phyloP scores from a whole-genome alignment of 306 rosid genomes.

The Cicer cuneatum region DNA sequence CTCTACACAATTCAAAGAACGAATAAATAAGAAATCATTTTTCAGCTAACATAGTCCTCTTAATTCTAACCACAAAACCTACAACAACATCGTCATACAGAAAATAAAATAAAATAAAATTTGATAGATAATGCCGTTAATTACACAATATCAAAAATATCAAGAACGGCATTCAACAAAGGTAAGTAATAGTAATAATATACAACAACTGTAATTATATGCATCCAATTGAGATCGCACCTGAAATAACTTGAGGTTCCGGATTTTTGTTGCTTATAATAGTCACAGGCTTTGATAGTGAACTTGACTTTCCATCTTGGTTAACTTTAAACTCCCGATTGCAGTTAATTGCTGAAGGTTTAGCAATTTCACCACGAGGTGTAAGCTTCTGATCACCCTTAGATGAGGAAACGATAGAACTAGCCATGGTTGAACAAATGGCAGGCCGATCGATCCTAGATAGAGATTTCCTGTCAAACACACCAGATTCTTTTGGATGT shows the following conservation, averaged over 20 bases:
- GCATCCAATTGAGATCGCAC: slow-evolving; percentile 45
- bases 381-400: slow-evolving; percentile 68
- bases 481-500: slow-evolving; percentile 64
- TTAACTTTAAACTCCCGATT: slow-evolving; percentile 59
- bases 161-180: slow-evolving; percentile 5
- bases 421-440: slow-evolving; percentile 55
- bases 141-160: slow-evolving; percentile 28
- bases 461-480: slow-evolving; percentile 64
- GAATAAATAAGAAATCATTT: slow-evolving; percentile 53
- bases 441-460: slow-evolving; percentile 67
- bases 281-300: slow-evolving; percentile 53
- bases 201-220: slow-evolving; percentile 19
- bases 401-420: slow-evolving; percentile 57
- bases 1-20: slow-evolving; percentile 49
- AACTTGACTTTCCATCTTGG: slow-evolving; percentile 65
- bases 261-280: slow-evolving; percentile 56
- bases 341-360: slow-evolving; percentile 54
- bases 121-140: slow-evolving; percentile 13
- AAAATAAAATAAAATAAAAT: slow-evolving; percentile 30
- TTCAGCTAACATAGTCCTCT: slow-evolving; percentile 41
- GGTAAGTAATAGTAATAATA: background rate
- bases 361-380: slow-evolving; percentile 61
- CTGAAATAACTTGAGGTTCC: slow-evolving; percentile 66
- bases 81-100: slow-evolving; percentile 51
- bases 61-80: slow-evolving; percentile 50